These are phyloP conservation scores for Moesziomyces sp. DNA, from an alignment of 1,284 basidiomycete genomes.

Conservation along the genomic window DNA sequence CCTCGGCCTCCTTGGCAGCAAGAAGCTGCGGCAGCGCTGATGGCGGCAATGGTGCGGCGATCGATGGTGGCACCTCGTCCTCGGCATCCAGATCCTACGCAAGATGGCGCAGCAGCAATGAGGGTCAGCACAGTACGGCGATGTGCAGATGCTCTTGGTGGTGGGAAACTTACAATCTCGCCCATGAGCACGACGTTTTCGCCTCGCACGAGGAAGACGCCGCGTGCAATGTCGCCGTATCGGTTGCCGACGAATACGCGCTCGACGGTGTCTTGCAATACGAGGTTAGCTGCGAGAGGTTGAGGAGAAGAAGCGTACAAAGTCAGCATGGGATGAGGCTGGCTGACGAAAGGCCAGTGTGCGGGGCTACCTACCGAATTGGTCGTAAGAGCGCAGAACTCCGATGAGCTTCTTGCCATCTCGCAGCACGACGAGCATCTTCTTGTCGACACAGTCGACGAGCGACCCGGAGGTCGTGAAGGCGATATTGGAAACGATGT, in stretches of 20 bases:
- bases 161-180: conserved; percentile 81
- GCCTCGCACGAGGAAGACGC: conserved; percentile 92
- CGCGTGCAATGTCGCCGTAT: conserved; percentile 85
- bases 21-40: conserved; percentile 54
- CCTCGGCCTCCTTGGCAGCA: conserved; percentile 53
- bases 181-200: conserved; percentile 98
- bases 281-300: conserved; percentile 81
- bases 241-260: conserved; percentile 75
- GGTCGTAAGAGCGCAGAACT: conserved; percentile 95
- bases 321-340: conserved; percentile 1
- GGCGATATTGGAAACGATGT: conserved; percentile 64
- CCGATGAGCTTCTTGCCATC: conserved; percentile 97
- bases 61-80: conserved; percentile 60
- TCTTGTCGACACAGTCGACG: conserved; percentile 72
- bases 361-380: conserved; percentile 82
- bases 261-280: conserved; percentile 75
- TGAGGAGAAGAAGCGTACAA: not conserved
- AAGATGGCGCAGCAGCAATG: not conserved
- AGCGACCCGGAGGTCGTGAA: conserved; percentile 67
- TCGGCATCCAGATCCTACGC: conserved; percentile 63
- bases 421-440: conserved; percentile 95
- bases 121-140: not conserved
- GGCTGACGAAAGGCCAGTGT: not conserved
- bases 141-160: no score
- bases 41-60: conserved; percentile 56